Base-by-base conservation (phyloP, 2,329 filamentous ascomycete genomes). In the Gaeumannomyces sp. region DNA sequence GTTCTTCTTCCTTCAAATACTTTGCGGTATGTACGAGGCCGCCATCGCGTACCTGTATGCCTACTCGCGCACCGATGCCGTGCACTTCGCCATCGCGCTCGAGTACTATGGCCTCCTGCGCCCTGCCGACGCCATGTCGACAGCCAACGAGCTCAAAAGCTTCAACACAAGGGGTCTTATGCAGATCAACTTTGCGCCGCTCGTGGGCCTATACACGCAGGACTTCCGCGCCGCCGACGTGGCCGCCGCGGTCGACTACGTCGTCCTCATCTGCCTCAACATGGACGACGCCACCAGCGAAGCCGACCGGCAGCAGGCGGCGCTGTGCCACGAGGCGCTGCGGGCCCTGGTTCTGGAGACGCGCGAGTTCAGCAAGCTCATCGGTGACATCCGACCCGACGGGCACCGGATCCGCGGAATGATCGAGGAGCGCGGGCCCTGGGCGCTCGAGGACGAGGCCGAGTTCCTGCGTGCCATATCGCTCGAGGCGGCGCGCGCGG, bases 321-420 rank as follows among this genome's bases (percentile, higher is more conserved):
- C 85, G 61, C 85, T 97, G 53, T 98, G 94, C 76, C 92, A 97
- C 76, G 92, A 97, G 76, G 94, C 93, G 8, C 81, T 99, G 65
- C 91, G 93, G 50, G 95, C 98, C 76, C 87, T 98, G 65, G 93
- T 97, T 31, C 83, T 99, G n/a, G 95, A 99, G 78, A 97, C 93
- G 27, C 88, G 94, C 69, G 95, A 99, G 73, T 99, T 98, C 76
- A 94, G 93, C 72, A 91, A 92, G 72, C 81, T 99, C 19, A 87
- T 99, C 61, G 95, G 96, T 64, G 96, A 99, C 74, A 93, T 99
- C 71, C 86, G 88, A 66, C 86, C 87, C 1, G 92, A 98, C 73
- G 95, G 95, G 28, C 89, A 87, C 67, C 89, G 93, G 66, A 92
- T 97, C 70, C 87, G 86, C 65, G 95, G 95, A 63, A 86, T 92